These are phyloP conservation scores for Gnomoniopsis sp. DNA, from an alignment of 2,329 filamentous ascomycete genomes.

Conservation along the genomic window DNA sequence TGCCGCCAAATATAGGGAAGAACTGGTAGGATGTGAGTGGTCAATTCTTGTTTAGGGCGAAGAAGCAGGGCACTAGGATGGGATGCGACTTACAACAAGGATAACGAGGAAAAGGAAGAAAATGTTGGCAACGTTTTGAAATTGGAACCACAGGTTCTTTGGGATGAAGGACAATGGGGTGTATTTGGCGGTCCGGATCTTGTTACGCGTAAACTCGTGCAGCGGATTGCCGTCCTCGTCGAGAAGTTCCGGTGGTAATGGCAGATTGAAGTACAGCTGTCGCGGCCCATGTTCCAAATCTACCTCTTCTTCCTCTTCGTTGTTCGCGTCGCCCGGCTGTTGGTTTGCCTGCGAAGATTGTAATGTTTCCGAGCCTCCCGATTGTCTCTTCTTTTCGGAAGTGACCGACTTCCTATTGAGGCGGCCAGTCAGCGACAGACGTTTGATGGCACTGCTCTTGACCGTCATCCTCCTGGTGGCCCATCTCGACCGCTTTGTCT, in stretches of 20 bases:
- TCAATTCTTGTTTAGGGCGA: background rate
- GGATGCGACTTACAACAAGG: conserved; percentile 66
- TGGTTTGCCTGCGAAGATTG: conserved; percentile 27
- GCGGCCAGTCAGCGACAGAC: conserved; percentile 76
- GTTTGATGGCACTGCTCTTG: conserved; percentile 73
- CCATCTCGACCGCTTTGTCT: conserved; percentile 83
- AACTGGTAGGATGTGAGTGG: conserved; percentile 56
- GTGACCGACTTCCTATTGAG: conserved; percentile 60
- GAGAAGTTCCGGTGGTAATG: conserved; percentile 69
- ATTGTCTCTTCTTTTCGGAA: conserved; percentile 67
- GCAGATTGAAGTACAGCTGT: conserved; percentile 80
- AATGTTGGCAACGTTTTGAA: conserved; percentile 97
- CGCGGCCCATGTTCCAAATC: conserved; percentile 37
- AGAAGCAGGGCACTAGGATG: background rate
- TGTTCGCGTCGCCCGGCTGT: conserved; percentile 32
- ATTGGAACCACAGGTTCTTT: conserved; percentile 96
- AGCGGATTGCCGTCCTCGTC: conserved; percentile 78
- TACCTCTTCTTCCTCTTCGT: conserved; percentile 34
- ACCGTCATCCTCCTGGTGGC: conserved; percentile 85
- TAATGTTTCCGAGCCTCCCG: conserved; percentile 27
- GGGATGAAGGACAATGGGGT: conserved; percentile 92
- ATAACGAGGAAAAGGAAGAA: conserved; percentile 98
- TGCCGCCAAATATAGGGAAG: conserved; percentile 91
- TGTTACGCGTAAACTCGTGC: conserved; percentile 78
- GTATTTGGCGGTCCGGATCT: conserved; percentile 97